These are phyloP conservation scores for Ormosia emarginata DNA, from an alignment of 306 rosid genomes.

Conservation along the genomic window DNA sequence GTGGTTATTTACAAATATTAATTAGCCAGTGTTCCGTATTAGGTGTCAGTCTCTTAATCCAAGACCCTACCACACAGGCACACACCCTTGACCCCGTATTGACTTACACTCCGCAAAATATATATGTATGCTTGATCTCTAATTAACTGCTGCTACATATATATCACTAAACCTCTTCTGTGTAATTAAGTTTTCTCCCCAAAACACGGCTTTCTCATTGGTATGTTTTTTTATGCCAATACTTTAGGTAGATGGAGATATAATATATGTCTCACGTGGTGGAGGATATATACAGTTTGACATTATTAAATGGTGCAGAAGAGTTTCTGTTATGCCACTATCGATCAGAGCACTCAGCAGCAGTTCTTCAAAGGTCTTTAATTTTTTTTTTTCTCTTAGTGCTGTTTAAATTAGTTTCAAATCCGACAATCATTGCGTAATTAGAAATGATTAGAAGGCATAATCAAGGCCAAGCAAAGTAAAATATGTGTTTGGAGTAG, in stretches of 20 bases:
- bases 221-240: not conserved
- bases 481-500: not conserved
- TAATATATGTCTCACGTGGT: not conserved
- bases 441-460: not conserved
- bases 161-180: not conserved
- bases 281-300: not conserved
- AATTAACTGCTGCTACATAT: not conserved
- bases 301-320: not conserved
- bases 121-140: not conserved
- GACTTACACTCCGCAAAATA: not conserved
- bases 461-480: not conserved
- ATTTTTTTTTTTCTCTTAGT: not conserved
- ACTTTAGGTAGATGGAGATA: not conserved
- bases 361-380: not conserved
- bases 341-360: not conserved
- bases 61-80: constrained; percentile 10
- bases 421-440: not conserved
- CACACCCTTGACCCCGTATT: not conserved
- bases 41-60: constrained; percentile 24
- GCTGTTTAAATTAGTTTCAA: not conserved
- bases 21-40: constrained; percentile 9
- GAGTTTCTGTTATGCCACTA: not conserved
- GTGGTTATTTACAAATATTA: constrained; percentile 5
- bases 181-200: not conserved
- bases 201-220: not conserved